Evolutionary conservation across 2,329 filamentous ascomycete genomes (phyloP).

Genomic region (Diaporthe amygdali): DNA sequence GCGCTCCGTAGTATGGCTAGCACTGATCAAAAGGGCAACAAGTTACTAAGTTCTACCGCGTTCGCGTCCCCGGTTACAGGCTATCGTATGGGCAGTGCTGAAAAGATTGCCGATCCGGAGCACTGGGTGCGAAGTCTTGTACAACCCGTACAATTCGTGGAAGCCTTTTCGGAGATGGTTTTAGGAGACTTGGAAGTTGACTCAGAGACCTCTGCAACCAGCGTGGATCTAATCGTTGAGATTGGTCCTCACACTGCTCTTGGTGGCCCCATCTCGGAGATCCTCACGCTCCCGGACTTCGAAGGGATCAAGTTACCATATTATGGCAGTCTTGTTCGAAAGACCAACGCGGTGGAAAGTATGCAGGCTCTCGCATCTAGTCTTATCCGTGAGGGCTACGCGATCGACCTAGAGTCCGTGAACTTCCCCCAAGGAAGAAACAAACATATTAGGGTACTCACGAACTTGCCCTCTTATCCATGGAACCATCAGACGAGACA

Average conservation of each 20-base stretch:
- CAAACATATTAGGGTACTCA: slow-evolving; percentile 21
- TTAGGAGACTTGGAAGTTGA: background rate
- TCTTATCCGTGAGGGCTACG: background rate
- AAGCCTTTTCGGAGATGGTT: background rate
- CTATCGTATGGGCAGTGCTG: background rate
- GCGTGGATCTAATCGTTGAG: slow-evolving; percentile 49
- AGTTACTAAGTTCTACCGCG: background rate
- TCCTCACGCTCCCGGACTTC: slow-evolving; percentile 40
- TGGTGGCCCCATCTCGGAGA: slow-evolving; percentile 55
- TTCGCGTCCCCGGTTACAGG: slow-evolving; percentile 7
- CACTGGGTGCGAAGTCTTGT: background rate
- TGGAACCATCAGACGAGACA: slow-evolving; percentile 50
- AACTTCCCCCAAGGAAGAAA: slow-evolving; percentile 35
- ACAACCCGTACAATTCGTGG: background rate
- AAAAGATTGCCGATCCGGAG: background rate
- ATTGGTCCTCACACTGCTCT: slow-evolving; percentile 55
- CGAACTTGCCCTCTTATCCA: slow-evolving; percentile 48
- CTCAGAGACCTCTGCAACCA: background rate
- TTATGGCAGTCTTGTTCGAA: background rate
- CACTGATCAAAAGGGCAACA: background rate
- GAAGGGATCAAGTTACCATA: background rate
- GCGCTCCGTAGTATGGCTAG: background rate
- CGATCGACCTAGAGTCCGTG: slow-evolving; percentile 15
- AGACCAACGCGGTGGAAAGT: background rate
- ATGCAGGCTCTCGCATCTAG: background rate